phyloP scores from a whole-genome alignment of 1,284 basidiomycete genomes.

The Puccinia polysora region DNA sequence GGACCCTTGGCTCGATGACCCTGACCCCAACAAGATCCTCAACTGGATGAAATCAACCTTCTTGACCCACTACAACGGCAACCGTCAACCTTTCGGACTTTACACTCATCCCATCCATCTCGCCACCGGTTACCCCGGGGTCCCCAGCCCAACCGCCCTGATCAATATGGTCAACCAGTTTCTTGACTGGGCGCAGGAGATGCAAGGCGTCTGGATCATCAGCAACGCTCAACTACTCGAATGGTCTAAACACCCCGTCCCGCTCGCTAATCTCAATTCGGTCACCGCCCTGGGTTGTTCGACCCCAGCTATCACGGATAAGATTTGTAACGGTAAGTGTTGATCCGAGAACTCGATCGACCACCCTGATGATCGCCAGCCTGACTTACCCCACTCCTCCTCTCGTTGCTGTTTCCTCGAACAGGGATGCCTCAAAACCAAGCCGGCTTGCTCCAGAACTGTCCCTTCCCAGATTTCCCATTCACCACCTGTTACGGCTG shows the following conservation, averaged over 20 bases:
- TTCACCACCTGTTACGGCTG: conserved; percentile 69
- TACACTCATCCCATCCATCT: conserved; percentile 78
- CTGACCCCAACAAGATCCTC: conserved; percentile 61
- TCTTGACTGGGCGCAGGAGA: conserved; percentile 73
- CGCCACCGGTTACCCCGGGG: conserved; percentile 63
- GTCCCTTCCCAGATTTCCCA: conserved; percentile 67
- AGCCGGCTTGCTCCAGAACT: conserved; percentile 60
- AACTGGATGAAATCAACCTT: conserved; percentile 72
- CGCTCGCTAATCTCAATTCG: conserved; percentile 61
- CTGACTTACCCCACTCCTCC: no score
- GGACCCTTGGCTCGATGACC: conserved; percentile 69
- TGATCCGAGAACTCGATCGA: conserved; percentile 59
- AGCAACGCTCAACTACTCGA: conserved; percentile 67
- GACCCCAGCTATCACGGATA: conserved; percentile 58
- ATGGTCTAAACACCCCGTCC: conserved; percentile 69
- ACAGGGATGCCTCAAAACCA: conserved; percentile 45
- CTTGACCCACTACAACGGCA: conserved; percentile 63
- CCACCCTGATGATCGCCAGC: conserved; percentile 19
- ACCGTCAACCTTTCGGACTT: conserved; percentile 72
- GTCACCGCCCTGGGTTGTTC: conserved; percentile 62
- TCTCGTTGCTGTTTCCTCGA: neutral
- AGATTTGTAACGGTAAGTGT: conserved; percentile 71
- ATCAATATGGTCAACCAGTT: conserved; percentile 71
- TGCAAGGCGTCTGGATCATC: conserved; percentile 71
- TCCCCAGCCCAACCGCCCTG: conserved; percentile 58